Base-by-base conservation (phyloP, 371 early-diverging fungal species). In the Dinochytrium kinnereticum region DNA sequence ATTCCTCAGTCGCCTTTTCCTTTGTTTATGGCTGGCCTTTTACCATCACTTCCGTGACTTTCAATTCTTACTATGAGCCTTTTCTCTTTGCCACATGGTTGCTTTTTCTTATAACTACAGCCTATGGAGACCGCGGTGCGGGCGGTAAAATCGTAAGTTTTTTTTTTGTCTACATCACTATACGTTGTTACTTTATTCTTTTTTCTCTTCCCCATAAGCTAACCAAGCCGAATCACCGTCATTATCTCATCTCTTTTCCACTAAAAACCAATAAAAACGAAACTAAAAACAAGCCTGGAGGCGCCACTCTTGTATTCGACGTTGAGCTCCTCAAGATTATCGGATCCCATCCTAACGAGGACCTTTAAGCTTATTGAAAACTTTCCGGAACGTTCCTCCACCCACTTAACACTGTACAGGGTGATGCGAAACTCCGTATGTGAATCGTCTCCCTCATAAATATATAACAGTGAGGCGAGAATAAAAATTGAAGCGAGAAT, bases 121-220 rank as follows among this genome's bases (percentile, higher is more conserved):
- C 73, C 0, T 88, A 88, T 73, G 86, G 86, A 31, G 82, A 78
- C 64, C 68, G 79, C n/a, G 81, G 86, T n/a, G 80, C 82, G 36
- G 86, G 86, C 3, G 80, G 61, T 15, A 53, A 39, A 21, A 87
- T 88, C 69, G 61, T 61, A 61, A 13, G 61, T 17, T 61, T 28
- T 10, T 7, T 55, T 55, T 55, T 55, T 26, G 10, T 26, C 24
- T 30, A 10, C 10, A 55, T 28, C 28, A 28, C 17, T 24, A 5
- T 10, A 17, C 31, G 30, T 61, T 31, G 10, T 61, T 61, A 30
- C 28, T 44, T 44, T 13, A 44, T 13, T 44, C 13, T 19, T 44
- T 44, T 44, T 44, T 44, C 44, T 19, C 44, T 19, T 13, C 44
- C 19, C 19, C 44, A 44, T 44, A 7, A 19, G 7, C 19, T 7